Evolutionary conservation across 2,329 filamentous ascomycete genomes (phyloP).

Genomic region (Cercospora sp.): DNA sequence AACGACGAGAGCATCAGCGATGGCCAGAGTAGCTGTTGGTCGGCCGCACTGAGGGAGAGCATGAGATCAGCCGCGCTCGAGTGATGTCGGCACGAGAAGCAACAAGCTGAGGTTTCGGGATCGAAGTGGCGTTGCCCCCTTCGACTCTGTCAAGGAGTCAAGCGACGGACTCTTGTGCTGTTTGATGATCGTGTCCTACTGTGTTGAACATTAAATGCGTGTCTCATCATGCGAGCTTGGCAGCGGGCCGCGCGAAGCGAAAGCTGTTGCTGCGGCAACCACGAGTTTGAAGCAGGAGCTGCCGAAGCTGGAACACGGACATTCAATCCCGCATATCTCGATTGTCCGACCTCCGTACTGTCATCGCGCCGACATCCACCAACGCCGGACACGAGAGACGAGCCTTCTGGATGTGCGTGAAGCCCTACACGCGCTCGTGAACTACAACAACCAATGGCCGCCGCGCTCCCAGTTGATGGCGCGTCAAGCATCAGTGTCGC

Average conservation of each 20-base stretch:
- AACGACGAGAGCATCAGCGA: background rate
- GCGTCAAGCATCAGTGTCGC: constrained; percentile 54
- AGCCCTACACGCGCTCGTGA: constrained; percentile 16
- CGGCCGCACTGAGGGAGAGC: background rate
- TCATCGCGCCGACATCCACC: background rate
- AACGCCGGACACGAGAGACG: background rate
- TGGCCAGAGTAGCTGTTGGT: background rate
- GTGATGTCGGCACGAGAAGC: background rate
- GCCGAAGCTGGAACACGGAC: background rate
- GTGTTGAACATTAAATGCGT: background rate
- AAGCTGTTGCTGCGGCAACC: background rate
- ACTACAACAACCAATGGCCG: constrained; percentile 18
- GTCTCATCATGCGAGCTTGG: background rate
- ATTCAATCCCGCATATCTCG: background rate
- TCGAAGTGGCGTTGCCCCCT: background rate
- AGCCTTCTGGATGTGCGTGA: constrained; percentile 1
- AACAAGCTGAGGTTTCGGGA: background rate
- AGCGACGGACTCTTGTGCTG: too few species aligned
- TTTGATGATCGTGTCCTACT: too few species aligned
- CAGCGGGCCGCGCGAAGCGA: background rate
- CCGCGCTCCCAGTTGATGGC: constrained; percentile 37
- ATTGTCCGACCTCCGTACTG: background rate
- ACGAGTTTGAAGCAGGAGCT: background rate
- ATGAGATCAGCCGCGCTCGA: background rate
- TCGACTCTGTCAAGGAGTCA: background rate